phyloP scores from a whole-genome alignment of 2,329 filamentous ascomycete genomes.

The Colletotrichum falcatum region DNA sequence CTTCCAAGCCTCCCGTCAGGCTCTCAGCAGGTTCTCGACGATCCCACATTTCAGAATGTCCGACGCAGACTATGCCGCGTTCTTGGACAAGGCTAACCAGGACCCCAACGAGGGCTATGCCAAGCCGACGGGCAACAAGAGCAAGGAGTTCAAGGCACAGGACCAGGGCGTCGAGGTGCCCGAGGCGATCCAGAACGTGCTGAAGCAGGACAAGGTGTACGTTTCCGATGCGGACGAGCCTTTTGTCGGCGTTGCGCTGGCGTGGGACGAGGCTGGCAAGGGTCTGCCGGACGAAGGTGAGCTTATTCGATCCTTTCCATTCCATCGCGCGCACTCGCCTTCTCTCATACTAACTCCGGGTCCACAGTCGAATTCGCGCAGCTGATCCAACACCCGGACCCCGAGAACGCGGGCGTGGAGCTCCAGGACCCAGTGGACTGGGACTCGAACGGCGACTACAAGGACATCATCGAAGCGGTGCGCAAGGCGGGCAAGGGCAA shows the following conservation, averaged over 20 bases:
- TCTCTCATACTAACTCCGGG: neutral
- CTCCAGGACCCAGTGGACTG: slow-evolving; percentile 78
- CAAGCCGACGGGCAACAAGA: slow-evolving; percentile 44
- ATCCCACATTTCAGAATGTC: slow-evolving; percentile 65
- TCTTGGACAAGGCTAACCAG: slow-evolving; percentile 88
- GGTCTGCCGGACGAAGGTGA: slow-evolving; percentile 72
- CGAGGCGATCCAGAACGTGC: slow-evolving; percentile 61
- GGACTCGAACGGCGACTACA: slow-evolving; percentile 79
- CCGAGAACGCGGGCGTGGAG: slow-evolving; percentile 67
- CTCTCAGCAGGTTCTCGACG: slow-evolving; percentile 41
- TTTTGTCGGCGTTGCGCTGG: slow-evolving; percentile 81
- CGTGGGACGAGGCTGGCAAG: slow-evolving; percentile 64
- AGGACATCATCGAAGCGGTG: slow-evolving; percentile 75
- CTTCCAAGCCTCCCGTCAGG: slow-evolving; percentile 13
- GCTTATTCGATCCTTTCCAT: slow-evolving; percentile 44
- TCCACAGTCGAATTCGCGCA: slow-evolving; percentile 69
- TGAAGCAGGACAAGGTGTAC: slow-evolving; percentile 73
- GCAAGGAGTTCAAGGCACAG: slow-evolving; percentile 61
- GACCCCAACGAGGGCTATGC: slow-evolving; percentile 74
- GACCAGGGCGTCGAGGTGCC: slow-evolving; percentile 72
- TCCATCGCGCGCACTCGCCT: neutral
- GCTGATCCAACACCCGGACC: slow-evolving; percentile 70
- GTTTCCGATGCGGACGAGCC: slow-evolving; percentile 87
- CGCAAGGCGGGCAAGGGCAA: slow-evolving; percentile 70
- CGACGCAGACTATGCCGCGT: slow-evolving; percentile 86